Base-by-base conservation (phyloP, 345 rosid genomes). In the Leavenworthia alabamica region DNA sequence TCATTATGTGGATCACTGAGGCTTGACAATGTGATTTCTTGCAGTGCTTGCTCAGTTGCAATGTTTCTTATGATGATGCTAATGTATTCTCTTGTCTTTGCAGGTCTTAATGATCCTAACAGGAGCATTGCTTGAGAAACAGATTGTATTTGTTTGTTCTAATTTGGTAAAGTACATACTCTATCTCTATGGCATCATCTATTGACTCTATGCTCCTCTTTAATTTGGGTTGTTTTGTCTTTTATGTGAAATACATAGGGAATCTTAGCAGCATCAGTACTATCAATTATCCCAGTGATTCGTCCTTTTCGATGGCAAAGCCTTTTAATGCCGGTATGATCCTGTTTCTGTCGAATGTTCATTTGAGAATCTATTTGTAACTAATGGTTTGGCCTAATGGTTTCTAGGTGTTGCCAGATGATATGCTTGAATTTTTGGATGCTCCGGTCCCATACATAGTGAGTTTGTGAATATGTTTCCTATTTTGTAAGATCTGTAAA, bases 241-340 rank as follows among this genome's bases (percentile, higher is more conserved):
- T 53, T 44, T 8, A 8, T 40, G 62, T 68, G 62, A 47, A 33
- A 60, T 56, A 23, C 55, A 58, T 78, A 92, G 96, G 96, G 98
- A 56, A 69, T 85, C 59, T 85, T 92, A 63, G 84, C 96, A 68
- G 96, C 96, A 40, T 75, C 78, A 29, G 85, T 89, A 42, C 76
- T 92, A 74, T 82, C 96, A 31, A 55, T 89, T 42, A 72, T 86
- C 70, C 89, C 98, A 49, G 54, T 86, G 10, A 89, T 89, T 46
- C 89, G 96, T 45, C 96, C 98, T 27, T 92, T 79, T 76, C 95
- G 78, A 58, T 89, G 96, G 96, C 98, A 92, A 76, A 89, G 96
- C 83, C 80, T 89, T 58, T 73, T 92, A 65, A 89, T 92, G 96
- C 98, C 96, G 62, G 98, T 92, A 76, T 58, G 44, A 7, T 60